phyloP scores from a whole-genome alignment of 352 stramenopile genomes.

The Phytophthora podocarpi region DNA sequence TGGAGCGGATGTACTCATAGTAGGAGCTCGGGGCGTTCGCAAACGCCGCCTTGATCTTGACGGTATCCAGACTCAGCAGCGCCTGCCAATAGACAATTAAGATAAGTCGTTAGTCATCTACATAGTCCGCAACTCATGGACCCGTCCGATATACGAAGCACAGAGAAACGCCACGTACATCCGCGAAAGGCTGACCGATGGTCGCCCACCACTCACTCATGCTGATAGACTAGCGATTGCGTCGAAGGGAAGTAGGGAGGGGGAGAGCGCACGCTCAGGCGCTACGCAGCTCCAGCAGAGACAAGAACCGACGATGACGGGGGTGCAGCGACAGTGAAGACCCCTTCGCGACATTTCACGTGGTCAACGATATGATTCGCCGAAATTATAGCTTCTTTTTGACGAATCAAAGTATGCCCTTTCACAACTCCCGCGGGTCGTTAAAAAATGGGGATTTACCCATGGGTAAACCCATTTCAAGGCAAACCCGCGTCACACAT shows the following conservation, averaged over 20 bases:
- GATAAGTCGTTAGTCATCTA: conserved; percentile 8
- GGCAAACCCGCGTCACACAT: no score
- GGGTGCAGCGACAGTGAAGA: no score
- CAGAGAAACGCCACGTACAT: conserved; percentile 42
- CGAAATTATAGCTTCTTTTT: background rate
- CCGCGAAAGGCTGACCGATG: conserved; percentile 75
- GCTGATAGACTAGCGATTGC: background rate
- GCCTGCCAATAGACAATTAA: conserved; percentile 34
- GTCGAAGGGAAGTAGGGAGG: background rate
- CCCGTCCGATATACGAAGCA: no score
- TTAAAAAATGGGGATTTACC: background rate
- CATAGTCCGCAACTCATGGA: background rate
- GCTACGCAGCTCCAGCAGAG: conserved; percentile 1
- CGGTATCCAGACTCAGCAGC: conserved; percentile 60
- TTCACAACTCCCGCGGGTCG: conserved; percentile 10
- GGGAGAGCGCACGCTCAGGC: no score
- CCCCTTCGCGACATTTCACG: conserved; percentile 19
- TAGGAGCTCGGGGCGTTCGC: conserved; percentile 70
- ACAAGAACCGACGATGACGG: conserved; percentile 21
- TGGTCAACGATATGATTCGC: conserved; percentile 9
- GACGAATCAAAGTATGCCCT: conserved; percentile 1
- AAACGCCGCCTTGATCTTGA: conserved; percentile 67
- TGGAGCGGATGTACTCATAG: conserved; percentile 84
- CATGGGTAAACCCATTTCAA: no score
- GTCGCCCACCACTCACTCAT: conserved; percentile 86